Evolutionary conservation across 805 yeast species (phyloP).

Genomic region (Saturnispora zaruensis): DNA sequence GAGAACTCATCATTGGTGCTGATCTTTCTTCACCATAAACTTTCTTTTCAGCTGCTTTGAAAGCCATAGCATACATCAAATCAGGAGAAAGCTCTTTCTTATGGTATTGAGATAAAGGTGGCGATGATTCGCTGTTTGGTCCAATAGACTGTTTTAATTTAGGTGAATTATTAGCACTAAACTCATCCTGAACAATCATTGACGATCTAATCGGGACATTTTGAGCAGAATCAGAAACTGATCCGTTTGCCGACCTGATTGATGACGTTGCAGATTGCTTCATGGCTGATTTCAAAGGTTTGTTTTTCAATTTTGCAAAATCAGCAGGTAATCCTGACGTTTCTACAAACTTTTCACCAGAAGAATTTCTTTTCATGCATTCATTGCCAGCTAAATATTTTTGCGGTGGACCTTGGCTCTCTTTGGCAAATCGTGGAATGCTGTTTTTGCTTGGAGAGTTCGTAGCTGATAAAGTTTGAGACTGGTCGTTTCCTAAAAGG

Average conservation of each 20-base stretch:
- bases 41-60: conserved; percentile 45
- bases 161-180: neutral
- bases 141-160: neutral
- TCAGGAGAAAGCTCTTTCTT: conserved; percentile 29
- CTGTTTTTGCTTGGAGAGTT: conserved; percentile 8
- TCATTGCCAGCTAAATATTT: neutral
- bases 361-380: neutral
- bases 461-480: neutral
- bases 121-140: neutral
- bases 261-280: conserved; percentile 1
- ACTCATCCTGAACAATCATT: neutral
- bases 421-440: conserved; percentile 7
- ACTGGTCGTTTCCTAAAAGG: neutral
- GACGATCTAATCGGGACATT: neutral
- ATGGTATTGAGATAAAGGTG: neutral
- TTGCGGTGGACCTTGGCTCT: neutral
- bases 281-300: conserved; percentile 5
- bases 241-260: neutral
- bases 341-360: neutral
- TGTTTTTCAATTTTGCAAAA: neutral
- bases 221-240: neutral
- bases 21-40: conserved; percentile 40
- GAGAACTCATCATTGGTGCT: neutral
- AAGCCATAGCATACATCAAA: conserved; percentile 48
- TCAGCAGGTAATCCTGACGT: neutral